Base-by-base conservation (phyloP, 495 filamentous ascomycete species). In the Cetradonia linearis region DNA sequence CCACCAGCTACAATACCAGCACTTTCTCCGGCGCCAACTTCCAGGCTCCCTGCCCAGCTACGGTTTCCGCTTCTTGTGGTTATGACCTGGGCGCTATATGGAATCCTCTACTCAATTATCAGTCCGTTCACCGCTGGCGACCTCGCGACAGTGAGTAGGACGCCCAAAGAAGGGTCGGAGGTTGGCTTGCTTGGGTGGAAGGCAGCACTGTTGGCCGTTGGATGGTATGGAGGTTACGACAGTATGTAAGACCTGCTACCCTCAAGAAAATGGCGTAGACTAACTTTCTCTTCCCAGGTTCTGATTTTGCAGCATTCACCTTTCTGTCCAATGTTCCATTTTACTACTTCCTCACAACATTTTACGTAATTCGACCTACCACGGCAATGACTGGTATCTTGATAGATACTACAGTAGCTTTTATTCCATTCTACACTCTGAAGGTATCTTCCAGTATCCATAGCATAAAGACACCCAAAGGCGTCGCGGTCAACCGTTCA, bases 141-240 rank as follows among this genome's bases (percentile, higher is more conserved):
- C 62, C 71, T 93, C 28, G 79, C 78, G 1, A 67, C 68, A 37
- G 81, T 91, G 57, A 82, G 80, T 67, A 79, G 83, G 61, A 78
- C 76, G 36, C 62, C 83, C 52, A 80, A 81, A 56, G 76, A 81
- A 60, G 79, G 78, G 78, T 73, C 74, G 66, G 82, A 88, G 69
- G 76, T 63, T 9, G 76, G 78, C 6, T 67, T 88, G 59, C 71
- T 86, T 13, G 80, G 65, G 9, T 91, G 86, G 86, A 85, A 78
- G 72, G 71, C 84, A 59, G 74, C 83, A 37, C 83, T 87, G 69
- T 76, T 95, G 52, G 83, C 76, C 27, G 63, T 88, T 20, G 82
- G 79, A 36, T 94, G 88, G 89, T 78, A 74, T 62, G 73, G 82
- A 38, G 76, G 81, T 52, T 89, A 82, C 68, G 89, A 92, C 69